Conservation (phyloP, 2,329 filamentous ascomycete species). For the Metarhizium sp. region DNA sequence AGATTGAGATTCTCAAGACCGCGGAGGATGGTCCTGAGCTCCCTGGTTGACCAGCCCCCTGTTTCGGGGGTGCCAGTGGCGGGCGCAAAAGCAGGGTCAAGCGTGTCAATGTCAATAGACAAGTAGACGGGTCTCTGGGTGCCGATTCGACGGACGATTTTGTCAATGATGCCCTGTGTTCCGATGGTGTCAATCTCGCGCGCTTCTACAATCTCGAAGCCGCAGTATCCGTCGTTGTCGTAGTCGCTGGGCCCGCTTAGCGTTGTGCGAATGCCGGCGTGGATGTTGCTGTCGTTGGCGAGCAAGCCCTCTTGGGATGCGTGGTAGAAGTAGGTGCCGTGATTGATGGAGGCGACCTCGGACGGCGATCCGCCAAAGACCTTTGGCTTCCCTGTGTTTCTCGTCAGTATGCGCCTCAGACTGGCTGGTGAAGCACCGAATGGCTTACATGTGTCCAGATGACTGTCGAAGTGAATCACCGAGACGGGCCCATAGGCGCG, state of each 20-base stretch:
- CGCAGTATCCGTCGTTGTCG: constrained; percentile 12
- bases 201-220: constrained; percentile 14
- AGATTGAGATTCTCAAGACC: constrained; percentile 71
- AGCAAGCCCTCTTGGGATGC: constrained; percentile 11
- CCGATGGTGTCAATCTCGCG: constrained; percentile 70
- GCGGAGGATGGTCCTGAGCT: constrained; percentile 68
- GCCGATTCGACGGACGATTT: constrained; percentile 60
- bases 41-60: constrained; percentile 77
- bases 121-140: constrained; percentile 62
- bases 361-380: constrained; percentile 78
- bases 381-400: constrained; percentile 60
- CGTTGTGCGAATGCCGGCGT: constrained; percentile 70
- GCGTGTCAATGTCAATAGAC: constrained; percentile 67
- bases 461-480: constrained; percentile 55
- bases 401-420: too few relatives aligned
- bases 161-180: constrained; percentile 52
- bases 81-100: constrained; percentile 49
- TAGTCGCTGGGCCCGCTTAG: constrained; percentile 40
- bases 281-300: constrained; percentile 52
- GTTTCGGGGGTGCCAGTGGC: constrained; percentile 75
- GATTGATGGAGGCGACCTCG: constrained; percentile 46
- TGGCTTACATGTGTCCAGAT: constrained; percentile 44
- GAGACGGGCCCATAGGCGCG: constrained; percentile 50
- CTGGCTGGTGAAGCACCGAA: too few relatives aligned
- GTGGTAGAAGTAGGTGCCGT: constrained; percentile 16